Base-by-base conservation (phyloP, 306 rosid species). In the Heteromeles arbutifolia region DNA sequence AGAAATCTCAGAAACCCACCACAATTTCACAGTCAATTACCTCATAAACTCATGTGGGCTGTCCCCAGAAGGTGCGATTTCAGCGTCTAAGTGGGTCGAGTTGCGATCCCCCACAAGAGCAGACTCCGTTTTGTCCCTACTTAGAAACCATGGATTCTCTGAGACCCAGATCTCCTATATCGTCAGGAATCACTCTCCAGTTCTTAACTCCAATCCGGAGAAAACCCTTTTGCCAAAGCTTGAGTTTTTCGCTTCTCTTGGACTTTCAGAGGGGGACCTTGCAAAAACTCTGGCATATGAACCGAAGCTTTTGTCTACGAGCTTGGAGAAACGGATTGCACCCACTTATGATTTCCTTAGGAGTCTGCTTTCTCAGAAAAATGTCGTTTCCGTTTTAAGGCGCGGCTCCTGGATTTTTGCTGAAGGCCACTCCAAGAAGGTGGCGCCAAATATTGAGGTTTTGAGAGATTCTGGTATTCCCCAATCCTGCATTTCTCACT, bases 21-120 rank as follows among this genome's bases (percentile, higher is more conserved):
- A 52, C 62, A 37, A 68, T 65, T 84, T 68, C 24, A 73, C 77
- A 1, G 82, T 72, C 24, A 80, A 70, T 29, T 80, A 80, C 53
- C 83, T 80, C 43, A 66, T 72, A 9, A 73, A 82, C 21, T 80
- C 82, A 29, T 63, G 64, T 29, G 85, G 78, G 28, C 73, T 84
- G 24, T 78, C 86, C 18, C 57, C 79, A 3, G 15, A 77, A 65
- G 39, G 39, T 34, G 39, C 39, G 39, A 10, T 2, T 29, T 83
- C 70, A 62, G 25, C 78, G n/a, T 72, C 79, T 45, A 62, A 73
- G 31, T 8, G 13, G 54, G 32, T 76, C 43, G 25, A 53, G 2
- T 26, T 74, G 45, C 44, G 44, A 24, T 77, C 58, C 26, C 68
- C 34, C 1, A 34, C 39, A 14, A 65, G 14, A 9, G 41, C 86